Percentiles rank a stretch among this genome's conserved stretches.
These are phyloP conservation scores for Neurospora sp. DNA, from an alignment of 495 filamentous ascomycete genomes.

Conservation along the genomic window DNA sequence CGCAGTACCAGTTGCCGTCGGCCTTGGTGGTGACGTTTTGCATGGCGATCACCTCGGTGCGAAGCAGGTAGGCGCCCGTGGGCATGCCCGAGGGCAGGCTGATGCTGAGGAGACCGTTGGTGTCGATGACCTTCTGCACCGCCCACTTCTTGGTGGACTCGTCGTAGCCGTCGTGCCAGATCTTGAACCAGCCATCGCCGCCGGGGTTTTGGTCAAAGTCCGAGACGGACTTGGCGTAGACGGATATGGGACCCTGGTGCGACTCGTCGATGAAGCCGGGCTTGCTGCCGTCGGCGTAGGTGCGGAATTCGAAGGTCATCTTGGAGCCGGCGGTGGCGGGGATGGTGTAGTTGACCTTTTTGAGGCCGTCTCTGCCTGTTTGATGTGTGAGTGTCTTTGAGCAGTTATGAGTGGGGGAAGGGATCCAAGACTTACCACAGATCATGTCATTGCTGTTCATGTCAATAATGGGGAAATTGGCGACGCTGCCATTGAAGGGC, in stretches of 20 bases:
- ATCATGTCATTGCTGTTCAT: conserved; percentile 52
- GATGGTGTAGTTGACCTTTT: conserved; percentile 49
- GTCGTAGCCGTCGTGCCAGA: conserved; percentile 59
- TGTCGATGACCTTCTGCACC: conserved; percentile 53
- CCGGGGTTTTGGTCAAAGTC: conserved; percentile 31
- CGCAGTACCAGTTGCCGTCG: conserved; percentile 23
- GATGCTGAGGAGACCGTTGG: conserved; percentile 52
- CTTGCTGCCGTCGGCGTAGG: conserved; percentile 44
- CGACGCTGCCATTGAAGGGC: conserved; percentile 35
- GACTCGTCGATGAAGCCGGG: conserved; percentile 48
- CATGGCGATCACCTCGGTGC: conserved; percentile 58
- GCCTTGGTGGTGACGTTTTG: conserved; percentile 40
- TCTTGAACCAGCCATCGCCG: conserved; percentile 73
- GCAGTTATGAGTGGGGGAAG: background rate
- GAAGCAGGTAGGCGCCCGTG: conserved; percentile 56
- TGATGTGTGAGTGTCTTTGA: background rate
- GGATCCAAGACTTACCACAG: conserved; percentile 43
- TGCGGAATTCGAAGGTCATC: conserved; percentile 54
- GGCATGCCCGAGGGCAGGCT: conserved; percentile 49
- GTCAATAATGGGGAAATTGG: conserved; percentile 44
- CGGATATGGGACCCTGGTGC: conserved; percentile 61
- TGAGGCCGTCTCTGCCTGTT: conserved; percentile 46
- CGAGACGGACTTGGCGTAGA: conserved; percentile 59
- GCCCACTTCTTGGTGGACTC: conserved; percentile 46
- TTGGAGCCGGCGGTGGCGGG: conserved; percentile 40